A percentile compares a stretch with the other conserved stretches of the same genome.
Conservation (phyloP, 1,284 basidiomycete genomes). For the Pseudozyma hubeiensis region DNA sequence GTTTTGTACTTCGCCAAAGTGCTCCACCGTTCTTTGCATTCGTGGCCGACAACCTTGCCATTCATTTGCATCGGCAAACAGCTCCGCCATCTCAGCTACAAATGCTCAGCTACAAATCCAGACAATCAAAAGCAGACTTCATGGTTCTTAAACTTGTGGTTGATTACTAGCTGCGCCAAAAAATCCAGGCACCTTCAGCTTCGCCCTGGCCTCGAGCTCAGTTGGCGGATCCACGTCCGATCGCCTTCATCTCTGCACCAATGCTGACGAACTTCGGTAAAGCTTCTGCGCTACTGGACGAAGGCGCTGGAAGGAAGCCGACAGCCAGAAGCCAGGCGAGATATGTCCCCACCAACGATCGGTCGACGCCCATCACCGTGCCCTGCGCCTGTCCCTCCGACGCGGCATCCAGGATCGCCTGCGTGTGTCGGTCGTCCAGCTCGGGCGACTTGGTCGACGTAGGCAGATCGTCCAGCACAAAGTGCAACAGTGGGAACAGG, state of each 20-base stretch:
- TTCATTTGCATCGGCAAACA: no score
- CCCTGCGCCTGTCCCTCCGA: conserved; percentile 69
- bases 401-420: conserved; percentile 74
- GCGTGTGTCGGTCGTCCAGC: conserved; percentile 87
- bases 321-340: conserved; percentile 92
- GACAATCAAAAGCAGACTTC: no score
- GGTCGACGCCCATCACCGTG: conserved; percentile 78
- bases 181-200: no score
- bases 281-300: conserved; percentile 27
- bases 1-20: no score
- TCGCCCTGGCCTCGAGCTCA: conserved; percentile 1
- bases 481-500: conserved; percentile 94
- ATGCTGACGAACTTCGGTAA: conserved; percentile 58
- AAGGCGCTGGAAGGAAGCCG: conserved; percentile 76
- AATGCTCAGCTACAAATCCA: no score
- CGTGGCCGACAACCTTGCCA: no score
- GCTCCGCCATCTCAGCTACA: no score
- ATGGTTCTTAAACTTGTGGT: no score
- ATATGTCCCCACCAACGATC: conserved; percentile 84
- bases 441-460: conserved; percentile 95
- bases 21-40: no score
- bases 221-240: conserved; percentile 66
- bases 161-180: no score
- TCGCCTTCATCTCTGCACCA: conserved; percentile 55
- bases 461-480: conserved; percentile 95